Conservation (phyloP, 768 basidiomycete genomes). For the Suillus paluster region DNA sequence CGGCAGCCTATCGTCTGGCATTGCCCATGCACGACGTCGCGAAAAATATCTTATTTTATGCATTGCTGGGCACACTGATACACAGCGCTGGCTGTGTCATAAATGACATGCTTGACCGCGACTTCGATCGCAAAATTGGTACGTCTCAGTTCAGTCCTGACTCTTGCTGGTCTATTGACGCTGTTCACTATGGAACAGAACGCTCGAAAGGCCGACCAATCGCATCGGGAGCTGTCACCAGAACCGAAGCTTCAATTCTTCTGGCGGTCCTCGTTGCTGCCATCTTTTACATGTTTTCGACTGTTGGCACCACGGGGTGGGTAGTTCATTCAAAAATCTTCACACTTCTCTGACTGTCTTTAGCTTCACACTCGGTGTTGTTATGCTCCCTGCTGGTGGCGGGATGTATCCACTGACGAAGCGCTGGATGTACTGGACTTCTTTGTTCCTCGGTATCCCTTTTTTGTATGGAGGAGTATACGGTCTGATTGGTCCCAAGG, state of each 20-base stretch:
- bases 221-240: not conserved
- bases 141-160: slow-evolving; percentile 18
- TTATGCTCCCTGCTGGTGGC: not conserved
- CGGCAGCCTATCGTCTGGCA: no score
- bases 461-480: no score
- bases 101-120: slow-evolving; percentile 57
- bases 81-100: slow-evolving; percentile 56
- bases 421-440: slow-evolving; percentile 31
- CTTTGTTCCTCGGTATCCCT: slow-evolving; percentile 30
- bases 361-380: not conserved
- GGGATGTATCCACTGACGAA: slow-evolving; percentile 29
- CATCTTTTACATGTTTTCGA: not conserved
- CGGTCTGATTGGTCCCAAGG: not conserved
- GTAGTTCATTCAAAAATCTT: not conserved
- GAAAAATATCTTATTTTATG: not conserved
- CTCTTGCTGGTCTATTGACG: slow-evolving; percentile 8
- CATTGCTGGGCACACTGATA: slow-evolving; percentile 19
- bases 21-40: no score
- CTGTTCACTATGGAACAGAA: not conserved
- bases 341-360: not conserved
- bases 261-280: not conserved
- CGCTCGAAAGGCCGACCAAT: not conserved
- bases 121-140: slow-evolving; percentile 58
- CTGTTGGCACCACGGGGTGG: not conserved
- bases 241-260: not conserved